These are phyloP conservation scores for Calonectria pseudoreteaudii DNA, from an alignment of 2,329 filamentous ascomycete species.

Conservation along the genomic window DNA sequence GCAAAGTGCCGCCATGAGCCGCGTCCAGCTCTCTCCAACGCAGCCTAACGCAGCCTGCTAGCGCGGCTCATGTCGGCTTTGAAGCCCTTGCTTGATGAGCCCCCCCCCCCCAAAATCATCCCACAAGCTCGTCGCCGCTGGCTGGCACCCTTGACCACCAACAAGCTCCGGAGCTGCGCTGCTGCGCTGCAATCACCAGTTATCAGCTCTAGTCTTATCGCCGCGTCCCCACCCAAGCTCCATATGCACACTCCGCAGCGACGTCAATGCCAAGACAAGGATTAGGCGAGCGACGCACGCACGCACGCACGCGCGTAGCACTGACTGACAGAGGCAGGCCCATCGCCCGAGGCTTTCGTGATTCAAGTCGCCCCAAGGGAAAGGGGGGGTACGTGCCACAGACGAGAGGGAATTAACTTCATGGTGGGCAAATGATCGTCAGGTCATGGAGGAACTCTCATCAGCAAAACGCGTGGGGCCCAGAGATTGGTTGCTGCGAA, in stretches of 20 bases:
- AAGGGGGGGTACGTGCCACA: neutral
- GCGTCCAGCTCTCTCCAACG: neutral
- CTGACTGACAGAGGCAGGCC: neutral
- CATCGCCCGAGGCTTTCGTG: slow-evolving; percentile 2
- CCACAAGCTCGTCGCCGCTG: neutral
- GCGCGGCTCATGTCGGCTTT: slow-evolving; percentile 5
- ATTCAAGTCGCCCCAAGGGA: neutral
- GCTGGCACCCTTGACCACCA: neutral
- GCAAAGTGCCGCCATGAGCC: neutral
- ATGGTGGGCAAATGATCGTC: neutral
- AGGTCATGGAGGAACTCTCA: neutral
- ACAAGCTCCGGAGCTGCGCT: neutral
- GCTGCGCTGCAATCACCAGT: neutral
- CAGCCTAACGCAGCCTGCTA: neutral
- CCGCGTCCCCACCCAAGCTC: neutral
- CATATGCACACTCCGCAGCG: neutral
- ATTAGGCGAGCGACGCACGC: neutral
- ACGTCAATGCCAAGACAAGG: neutral
- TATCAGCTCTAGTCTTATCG: slow-evolving; percentile 1
- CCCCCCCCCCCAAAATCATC: neutral
- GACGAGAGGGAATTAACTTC: neutral
- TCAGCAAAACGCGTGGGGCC: slow-evolving; percentile 4
- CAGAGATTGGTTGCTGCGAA: neutral
- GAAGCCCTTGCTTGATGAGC: neutral
- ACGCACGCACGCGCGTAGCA: no score